Conservation (phyloP, 2,329 filamentous ascomycete species). For the Sarocladium brachiariae region DNA sequence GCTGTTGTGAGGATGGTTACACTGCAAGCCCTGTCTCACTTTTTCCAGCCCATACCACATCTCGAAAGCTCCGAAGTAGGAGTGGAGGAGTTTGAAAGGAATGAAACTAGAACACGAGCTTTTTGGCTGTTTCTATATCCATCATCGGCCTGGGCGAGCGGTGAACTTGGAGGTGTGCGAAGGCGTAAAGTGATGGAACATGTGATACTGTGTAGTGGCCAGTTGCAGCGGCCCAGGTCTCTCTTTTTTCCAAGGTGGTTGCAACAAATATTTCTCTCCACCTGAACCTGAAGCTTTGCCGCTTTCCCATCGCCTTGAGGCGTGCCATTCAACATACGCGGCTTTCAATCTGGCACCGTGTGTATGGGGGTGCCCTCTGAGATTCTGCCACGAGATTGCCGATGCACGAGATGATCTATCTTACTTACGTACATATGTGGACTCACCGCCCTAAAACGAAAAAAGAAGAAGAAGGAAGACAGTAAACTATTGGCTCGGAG, state of each 20-base stretch:
- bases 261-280: background rate
- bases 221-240: background rate
- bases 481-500: no score
- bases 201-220: background rate
- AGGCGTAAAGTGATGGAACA: conserved; percentile 2
- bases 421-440: no score
- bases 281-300: no score
- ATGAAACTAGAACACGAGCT: background rate
- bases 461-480: no score
- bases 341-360: no score
- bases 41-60: background rate
- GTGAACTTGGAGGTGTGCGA: background rate
- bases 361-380: no score
- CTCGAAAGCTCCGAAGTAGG: conserved; percentile 3
- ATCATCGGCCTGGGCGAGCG: background rate
- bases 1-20: background rate
- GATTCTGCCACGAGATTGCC: conserved; percentile 8
- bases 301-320: no score
- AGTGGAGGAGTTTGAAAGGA: background rate
- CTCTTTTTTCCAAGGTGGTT: background rate
- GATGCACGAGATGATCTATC: conserved; percentile 9
- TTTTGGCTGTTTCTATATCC: background rate
- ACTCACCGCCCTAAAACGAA: no score
- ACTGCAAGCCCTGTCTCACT: conserved; percentile 2
- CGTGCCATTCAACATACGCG: no score